These are phyloP conservation scores for Ganoderma boninense DNA, from an alignment of 1,284 basidiomycete genomes.

Conservation along the genomic window DNA sequence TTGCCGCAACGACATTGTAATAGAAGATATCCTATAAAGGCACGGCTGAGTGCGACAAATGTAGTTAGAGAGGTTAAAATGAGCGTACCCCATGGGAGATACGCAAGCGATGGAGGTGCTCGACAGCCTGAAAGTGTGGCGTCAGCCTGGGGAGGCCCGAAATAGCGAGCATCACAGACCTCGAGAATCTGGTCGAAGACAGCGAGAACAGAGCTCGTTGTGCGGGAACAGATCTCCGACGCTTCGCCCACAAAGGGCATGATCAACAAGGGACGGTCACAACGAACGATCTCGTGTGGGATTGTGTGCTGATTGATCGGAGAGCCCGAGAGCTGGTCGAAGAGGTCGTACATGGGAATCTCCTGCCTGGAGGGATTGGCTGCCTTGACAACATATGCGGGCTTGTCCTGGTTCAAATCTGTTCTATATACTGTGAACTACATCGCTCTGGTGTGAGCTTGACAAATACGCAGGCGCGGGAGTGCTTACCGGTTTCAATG, in stretches of 20 bases:
- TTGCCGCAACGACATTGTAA: slow-evolving; percentile 10
- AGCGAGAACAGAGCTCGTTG: not conserved
- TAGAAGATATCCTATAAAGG: slow-evolving; percentile 23
- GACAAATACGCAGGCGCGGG: not conserved
- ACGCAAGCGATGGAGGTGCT: slow-evolving; percentile 1
- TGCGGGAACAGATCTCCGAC: not conserved
- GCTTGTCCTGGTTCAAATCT: too few species aligned
- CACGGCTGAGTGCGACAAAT: too few species aligned
- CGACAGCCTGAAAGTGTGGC: not conserved
- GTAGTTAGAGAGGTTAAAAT: too few species aligned
- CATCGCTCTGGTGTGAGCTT: not conserved
- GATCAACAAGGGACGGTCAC: not conserved
- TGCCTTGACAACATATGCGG: not conserved
- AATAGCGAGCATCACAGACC: not conserved
- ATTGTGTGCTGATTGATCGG: not conserved
- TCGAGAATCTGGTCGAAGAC: not conserved
- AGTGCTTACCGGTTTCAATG: not conserved
- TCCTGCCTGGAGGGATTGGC: not conserved
- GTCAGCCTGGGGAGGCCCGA: not conserved
- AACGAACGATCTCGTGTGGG: not conserved
- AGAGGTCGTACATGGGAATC: not conserved
- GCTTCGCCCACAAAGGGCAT: not conserved
- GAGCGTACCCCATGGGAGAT: not conserved
- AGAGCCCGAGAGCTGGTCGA: not conserved
- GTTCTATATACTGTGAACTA: not conserved